A percentile compares a stretch with the other conserved stretches of the same genome.
Evolutionary conservation across 495 filamentous ascomycete species (phyloP).

Genomic region (Pyrenula aspistea): DNA sequence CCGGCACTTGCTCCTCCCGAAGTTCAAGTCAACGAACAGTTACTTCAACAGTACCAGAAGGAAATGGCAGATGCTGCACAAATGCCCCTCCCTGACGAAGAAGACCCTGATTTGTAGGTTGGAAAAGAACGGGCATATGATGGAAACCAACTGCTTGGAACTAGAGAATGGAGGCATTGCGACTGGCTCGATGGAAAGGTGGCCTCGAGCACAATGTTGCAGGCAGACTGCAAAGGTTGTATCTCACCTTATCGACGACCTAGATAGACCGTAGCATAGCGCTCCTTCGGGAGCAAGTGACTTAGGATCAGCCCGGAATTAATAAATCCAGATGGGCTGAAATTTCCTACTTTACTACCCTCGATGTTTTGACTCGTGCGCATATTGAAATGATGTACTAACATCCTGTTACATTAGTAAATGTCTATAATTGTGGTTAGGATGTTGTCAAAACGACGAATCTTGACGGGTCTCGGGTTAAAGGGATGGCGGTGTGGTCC

Average conservation of each 20-base stretch:
- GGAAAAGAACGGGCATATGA: neutral
- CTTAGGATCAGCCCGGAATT: neutral
- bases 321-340: neutral
- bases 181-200: neutral
- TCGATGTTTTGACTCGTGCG: too few relatives aligned
- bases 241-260: neutral
- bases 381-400: too few relatives aligned
- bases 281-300: too few relatives aligned
- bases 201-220: neutral
- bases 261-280: neutral
- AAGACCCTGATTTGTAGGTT: conserved; percentile 60
- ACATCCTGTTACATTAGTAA: too few relatives aligned
- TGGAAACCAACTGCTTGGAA: neutral
- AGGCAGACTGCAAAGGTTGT: neutral
- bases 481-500: too few relatives aligned
- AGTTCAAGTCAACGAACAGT: conserved; percentile 69
- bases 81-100: conserved; percentile 90
- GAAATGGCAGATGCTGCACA: conserved; percentile 79
- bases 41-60: conserved; percentile 68
- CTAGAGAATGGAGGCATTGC: neutral
- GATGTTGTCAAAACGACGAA: too few relatives aligned
- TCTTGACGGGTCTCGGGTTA: too few relatives aligned
- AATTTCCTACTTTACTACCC: too few relatives aligned
- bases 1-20: conserved; percentile 90
- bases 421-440: too few relatives aligned